A percentile compares a stretch with the other conserved stretches of the same genome.
These are phyloP conservation scores for Thielaviopsis populi DNA, from an alignment of 2,329 filamentous ascomycete genomes.

Conservation along the genomic window DNA sequence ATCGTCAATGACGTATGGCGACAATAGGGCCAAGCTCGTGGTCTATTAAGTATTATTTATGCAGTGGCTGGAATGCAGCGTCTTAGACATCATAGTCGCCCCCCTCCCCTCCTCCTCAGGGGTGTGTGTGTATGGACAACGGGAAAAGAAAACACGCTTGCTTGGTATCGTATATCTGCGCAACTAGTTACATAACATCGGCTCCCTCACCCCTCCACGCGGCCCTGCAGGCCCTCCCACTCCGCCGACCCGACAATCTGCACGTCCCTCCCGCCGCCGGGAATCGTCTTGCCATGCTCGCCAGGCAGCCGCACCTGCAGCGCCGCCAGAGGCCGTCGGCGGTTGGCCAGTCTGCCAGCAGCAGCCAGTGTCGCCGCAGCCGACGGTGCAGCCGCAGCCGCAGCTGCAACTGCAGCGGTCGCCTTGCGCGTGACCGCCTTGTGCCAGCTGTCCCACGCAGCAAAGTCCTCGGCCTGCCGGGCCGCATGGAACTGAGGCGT, in stretches of 20 bases:
- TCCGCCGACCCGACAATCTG: slow-evolving; percentile 39
- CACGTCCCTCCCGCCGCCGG: slow-evolving; percentile 28
- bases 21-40: too few species aligned
- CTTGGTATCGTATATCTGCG: slow-evolving; percentile 7
- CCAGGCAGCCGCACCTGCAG: slow-evolving; percentile 37
- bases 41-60: too few species aligned
- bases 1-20: too few species aligned
- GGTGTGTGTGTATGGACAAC: background rate
- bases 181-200: slow-evolving; percentile 13
- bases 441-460: slow-evolving; percentile 45
- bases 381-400: slow-evolving; percentile 12
- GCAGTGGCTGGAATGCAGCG: too few species aligned
- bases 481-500: slow-evolving; percentile 54
- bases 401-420: slow-evolving; percentile 24
- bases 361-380: slow-evolving; percentile 10
- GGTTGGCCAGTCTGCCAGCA: slow-evolving; percentile 15
- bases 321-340: slow-evolving; percentile 28
- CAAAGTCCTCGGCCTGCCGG: slow-evolving; percentile 49
- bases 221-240: slow-evolving; percentile 40
- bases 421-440: slow-evolving; percentile 40
- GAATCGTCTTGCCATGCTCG: slow-evolving; percentile 30
- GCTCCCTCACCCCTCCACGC: slow-evolving; percentile 20
- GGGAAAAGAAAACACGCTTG: slow-evolving; percentile 4
- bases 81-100: too few species aligned
- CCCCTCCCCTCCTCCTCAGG: background rate